Conservation (phyloP, 2,329 filamentous ascomycete genomes). For the Polychaeton citri region DNA sequence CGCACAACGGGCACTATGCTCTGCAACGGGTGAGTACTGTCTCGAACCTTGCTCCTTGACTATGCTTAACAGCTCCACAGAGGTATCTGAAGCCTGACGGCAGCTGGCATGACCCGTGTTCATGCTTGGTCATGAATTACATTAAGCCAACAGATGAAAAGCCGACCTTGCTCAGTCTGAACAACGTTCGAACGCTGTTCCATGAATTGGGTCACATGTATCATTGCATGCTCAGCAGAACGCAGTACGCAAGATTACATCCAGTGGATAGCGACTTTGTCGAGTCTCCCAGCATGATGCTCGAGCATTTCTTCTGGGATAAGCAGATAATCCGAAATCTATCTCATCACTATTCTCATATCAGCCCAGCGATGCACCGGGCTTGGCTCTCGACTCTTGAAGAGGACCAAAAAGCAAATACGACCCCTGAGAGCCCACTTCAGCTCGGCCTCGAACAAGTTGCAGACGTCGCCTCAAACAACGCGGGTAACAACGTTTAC, state of each 20-base stretch:
- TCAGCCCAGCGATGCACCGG: neutral
- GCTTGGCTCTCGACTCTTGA: neutral
- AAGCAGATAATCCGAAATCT: neutral
- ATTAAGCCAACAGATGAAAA: constrained; percentile 60
- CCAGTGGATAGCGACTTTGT: constrained; percentile 34
- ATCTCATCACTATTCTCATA: neutral
- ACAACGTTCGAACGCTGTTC: constrained; percentile 67
- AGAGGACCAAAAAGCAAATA: neutral
- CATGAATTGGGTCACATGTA: constrained; percentile 40
- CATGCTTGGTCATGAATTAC: constrained; percentile 68
- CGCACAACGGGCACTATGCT: constrained; percentile 69
- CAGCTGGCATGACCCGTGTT: constrained; percentile 57
- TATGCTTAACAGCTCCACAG: neutral
- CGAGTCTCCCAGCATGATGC: constrained; percentile 32
- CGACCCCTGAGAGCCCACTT: neutral
- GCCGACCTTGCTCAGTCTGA: constrained; percentile 62
- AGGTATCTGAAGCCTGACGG: constrained; percentile 42
- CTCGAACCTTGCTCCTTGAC: neutral
- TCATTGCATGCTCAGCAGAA: constrained; percentile 30
- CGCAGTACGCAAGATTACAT: constrained; percentile 32
- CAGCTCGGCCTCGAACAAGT: constrained; percentile 3
- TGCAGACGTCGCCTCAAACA: neutral
- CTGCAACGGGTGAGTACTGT: constrained; percentile 40
- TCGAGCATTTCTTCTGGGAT: constrained; percentile 34
- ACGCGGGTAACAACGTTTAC: neutral